Base-by-base conservation (phyloP, 768 basidiomycete genomes). In the Mycena capillaripes region DNA sequence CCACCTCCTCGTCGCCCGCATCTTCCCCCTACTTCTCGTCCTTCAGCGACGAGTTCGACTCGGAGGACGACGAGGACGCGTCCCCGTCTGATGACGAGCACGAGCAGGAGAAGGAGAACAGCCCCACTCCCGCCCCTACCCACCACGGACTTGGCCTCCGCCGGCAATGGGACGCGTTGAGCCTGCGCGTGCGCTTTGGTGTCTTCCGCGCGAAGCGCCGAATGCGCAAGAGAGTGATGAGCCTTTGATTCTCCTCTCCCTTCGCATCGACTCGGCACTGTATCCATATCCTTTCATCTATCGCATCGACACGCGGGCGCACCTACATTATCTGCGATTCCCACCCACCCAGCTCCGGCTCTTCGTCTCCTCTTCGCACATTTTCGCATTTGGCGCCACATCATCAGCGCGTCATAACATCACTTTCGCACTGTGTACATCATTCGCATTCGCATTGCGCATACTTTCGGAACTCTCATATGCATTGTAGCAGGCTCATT, bases 121-220 rank as follows among this genome's bases (percentile, higher is more conserved):
- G 36, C 36, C 36, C 38, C 38, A 16, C 3, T 3, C 38, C 3
- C 38, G 11, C 11, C 38, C 11, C 3, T 16, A 38, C 38, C n/a
- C n/a, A n/a, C n/a, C n/a, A n/a, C n/a, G n/a, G n/a, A n/a, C n/a
- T n/a, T n/a, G 16, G 50, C 14, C 61, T 74, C 29, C 53, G 57
- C 36, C 58, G 40, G 3, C 69, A 71, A 9, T 74, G 73, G 73
- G 61, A 55, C 38, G 73, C 73, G 25, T 70, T 74, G 59, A 48
- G 55, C 48, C 66, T 74, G 38, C 69, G 73, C 61, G 73, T 74
- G 53, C 73, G 73, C 66, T 74, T 74, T 12, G 69, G 73, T 38
- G 73, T 74, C 6, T 74, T 74, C 58, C 69, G 73, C 65, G 73
- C 73, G 36, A 74, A 74, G 70, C 46, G 73, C 1, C 4, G 70